phyloP scores from a whole-genome alignment of 306 rosid genomes.

The Crotalaria pallida region DNA sequence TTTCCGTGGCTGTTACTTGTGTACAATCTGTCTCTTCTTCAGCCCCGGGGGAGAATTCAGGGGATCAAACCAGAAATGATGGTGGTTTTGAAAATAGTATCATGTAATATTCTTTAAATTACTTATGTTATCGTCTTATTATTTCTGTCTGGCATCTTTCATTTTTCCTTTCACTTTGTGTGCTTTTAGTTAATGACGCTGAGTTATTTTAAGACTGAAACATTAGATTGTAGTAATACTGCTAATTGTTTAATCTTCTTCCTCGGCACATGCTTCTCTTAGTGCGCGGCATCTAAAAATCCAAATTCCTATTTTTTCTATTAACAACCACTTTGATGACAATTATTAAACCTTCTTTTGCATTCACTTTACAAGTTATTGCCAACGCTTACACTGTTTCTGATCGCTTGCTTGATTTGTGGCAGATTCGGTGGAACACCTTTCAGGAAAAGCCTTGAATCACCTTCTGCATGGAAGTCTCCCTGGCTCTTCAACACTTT shows the following conservation, averaged over 20 bases:
- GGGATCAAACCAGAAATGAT: conserved; percentile 37
- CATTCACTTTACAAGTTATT: background rate
- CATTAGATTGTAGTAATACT: background rate
- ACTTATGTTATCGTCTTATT: background rate
- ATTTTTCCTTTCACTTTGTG: background rate
- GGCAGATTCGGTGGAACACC: conserved; percentile 76
- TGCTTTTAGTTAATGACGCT: background rate
- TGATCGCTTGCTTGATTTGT: conserved; percentile 21
- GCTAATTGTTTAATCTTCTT: conserved; percentile 24
- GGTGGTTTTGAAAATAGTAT: conserved; percentile 33
- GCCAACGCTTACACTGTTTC: background rate
- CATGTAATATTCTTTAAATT: conserved; percentile 49
- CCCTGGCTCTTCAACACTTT: conserved; percentile 84
- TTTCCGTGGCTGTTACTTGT: conserved; percentile 29
- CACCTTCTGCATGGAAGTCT: conserved; percentile 96
- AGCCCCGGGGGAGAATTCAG: conserved; percentile 31
- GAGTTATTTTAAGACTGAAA: background rate
- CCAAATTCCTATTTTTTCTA: background rate
- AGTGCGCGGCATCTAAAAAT: background rate
- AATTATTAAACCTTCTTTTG: background rate
- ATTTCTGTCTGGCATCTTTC: background rate
- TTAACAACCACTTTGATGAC: background rate
- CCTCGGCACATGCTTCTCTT: background rate
- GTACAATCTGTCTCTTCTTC: conserved; percentile 31
- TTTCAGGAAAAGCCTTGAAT: conserved; percentile 71